Base-by-base conservation (phyloP, 2,329 filamentous ascomycete species). In the Pseudopyrenochaeta lycopersici region DNA sequence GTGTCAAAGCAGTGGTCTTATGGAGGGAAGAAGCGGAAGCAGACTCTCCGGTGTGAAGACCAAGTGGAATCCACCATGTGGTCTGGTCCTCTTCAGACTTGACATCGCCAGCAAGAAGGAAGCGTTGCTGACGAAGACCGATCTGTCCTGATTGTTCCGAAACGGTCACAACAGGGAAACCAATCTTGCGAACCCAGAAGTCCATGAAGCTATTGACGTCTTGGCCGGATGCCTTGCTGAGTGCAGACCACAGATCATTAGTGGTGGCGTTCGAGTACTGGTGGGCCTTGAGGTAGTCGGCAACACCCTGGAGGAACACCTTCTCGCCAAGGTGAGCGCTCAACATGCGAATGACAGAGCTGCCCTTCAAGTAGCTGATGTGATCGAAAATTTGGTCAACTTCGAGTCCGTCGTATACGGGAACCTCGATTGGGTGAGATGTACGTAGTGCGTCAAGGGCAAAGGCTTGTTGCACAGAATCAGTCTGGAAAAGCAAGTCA, bases 381-480 rank as follows among this genome's bases (percentile, higher is more conserved):
- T 89, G 86, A 75, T 99, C 95, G 71, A 99, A 99, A 62, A 98
- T 96, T 76, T 99, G 95, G 76, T 98, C 96, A 62, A 98, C 92
- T 66, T 98, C 95, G 10, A 98, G 85, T 27, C 93, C 95, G 74
- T 97, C 93, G 66, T 88, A 88, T 27, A 99, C 95, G 0, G 92
- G 91, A 6, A 99, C 95, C 76, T 99, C 94, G 64, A 99, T 97
- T 7, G 95, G 91, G 76, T 99, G 95, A 44, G 92, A 97, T 36
- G 92, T 91, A 41, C 95, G 90, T 63, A 99, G 86, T 40, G 91
- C 88, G 71, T 99, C 95, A 27, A 99, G 86, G 62, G 88, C 85
- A 77, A 97, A 96, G 52, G 94, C 94, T 81, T 87, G 88, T 84
- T 97, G 92, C 81, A 96, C 91, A 68, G 90, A 90, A 81, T 98